These are phyloP conservation scores for Colletotrichum lindemuthianum DNA, from an alignment of 2,329 filamentous ascomycete species.

Conservation along the genomic window DNA sequence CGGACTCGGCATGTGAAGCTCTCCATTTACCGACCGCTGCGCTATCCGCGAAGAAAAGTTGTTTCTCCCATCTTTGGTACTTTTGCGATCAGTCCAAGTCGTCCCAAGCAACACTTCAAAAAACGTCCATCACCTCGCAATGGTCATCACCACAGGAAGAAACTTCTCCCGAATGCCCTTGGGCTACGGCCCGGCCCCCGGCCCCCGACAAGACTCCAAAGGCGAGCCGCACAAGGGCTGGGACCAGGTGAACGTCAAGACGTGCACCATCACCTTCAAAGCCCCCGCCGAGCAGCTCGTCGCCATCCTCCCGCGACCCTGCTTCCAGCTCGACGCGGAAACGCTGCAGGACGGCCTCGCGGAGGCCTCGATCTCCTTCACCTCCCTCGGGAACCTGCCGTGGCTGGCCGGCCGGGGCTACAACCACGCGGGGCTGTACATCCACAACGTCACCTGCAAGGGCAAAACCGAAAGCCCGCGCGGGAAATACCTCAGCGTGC, in stretches of 20 bases:
- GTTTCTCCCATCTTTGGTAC: background rate
- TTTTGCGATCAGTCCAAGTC: background rate
- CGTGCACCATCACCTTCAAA: constrained; percentile 3
- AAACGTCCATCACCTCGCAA: background rate
- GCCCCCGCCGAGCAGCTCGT: constrained; percentile 47
- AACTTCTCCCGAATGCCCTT: constrained; percentile 18
- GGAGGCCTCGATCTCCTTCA: constrained; percentile 54
- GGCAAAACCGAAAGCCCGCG: constrained; percentile 57
- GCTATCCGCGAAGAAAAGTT: background rate
- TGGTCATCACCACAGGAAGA: constrained; percentile 16
- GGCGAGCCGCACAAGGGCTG: constrained; percentile 17
- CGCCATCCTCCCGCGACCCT: constrained; percentile 65
- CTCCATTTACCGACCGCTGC: background rate
- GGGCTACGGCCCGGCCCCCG: constrained; percentile 14
- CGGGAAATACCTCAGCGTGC: constrained; percentile 65
- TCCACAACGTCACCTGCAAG: constrained; percentile 68
- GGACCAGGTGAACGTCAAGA: constrained; percentile 12
- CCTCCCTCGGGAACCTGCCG: constrained; percentile 59
- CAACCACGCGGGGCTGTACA: constrained; percentile 66
- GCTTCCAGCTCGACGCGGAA: constrained; percentile 59
- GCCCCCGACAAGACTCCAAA: constrained; percentile 12
- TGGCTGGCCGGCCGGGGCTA: constrained; percentile 72
- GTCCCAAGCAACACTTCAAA: background rate
- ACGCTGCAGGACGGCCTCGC: constrained; percentile 50
- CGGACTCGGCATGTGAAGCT: background rate